Evolutionary conservation across 2,329 filamentous ascomycete species (phyloP).

Genomic region (Elsinoe australis): DNA sequence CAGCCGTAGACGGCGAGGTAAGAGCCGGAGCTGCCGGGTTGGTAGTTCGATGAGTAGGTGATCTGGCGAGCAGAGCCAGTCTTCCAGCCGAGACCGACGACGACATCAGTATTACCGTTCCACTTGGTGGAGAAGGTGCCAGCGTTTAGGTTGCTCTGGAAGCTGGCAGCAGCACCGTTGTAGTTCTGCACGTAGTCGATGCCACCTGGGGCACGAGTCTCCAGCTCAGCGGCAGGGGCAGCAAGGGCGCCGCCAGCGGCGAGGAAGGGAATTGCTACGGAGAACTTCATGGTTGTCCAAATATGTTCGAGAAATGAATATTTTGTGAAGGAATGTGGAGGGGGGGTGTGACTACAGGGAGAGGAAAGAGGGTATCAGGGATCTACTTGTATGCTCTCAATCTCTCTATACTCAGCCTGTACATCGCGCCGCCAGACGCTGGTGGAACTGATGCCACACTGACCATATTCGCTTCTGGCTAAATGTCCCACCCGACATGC

Average conservation of each 20-base stretch:
- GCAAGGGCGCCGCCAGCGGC: slow-evolving; percentile 19
- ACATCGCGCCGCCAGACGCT: too few species aligned
- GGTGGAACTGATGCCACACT: too few species aligned
- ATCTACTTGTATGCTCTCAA: neutral
- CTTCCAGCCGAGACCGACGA: slow-evolving; percentile 23
- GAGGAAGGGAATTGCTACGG: slow-evolving; percentile 6
- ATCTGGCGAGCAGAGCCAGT: slow-evolving; percentile 14
- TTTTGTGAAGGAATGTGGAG: neutral
- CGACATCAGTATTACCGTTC: slow-evolving; percentile 22
- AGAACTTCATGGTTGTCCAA: slow-evolving; percentile 20
- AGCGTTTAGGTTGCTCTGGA: slow-evolving; percentile 20
- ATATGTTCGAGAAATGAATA: too few species aligned
- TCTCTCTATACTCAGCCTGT: too few species aligned
- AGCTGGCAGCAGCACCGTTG: slow-evolving; percentile 20
- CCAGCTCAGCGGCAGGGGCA: slow-evolving; percentile 18
- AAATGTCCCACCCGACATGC: too few species aligned
- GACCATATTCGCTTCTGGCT: too few species aligned
- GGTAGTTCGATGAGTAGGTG: slow-evolving; percentile 28
- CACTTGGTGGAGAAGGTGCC: slow-evolving; percentile 23
- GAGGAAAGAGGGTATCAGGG: neutral
- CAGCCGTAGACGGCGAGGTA: slow-evolving; percentile 42
- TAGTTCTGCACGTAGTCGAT: slow-evolving; percentile 23
- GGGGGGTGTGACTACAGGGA: neutral
- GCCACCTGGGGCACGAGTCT: slow-evolving; percentile 14
- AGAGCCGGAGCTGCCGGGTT: slow-evolving; percentile 23